phyloP scores from a whole-genome alignment of 345 rosid genomes.

The Moringa oleifera region DNA sequence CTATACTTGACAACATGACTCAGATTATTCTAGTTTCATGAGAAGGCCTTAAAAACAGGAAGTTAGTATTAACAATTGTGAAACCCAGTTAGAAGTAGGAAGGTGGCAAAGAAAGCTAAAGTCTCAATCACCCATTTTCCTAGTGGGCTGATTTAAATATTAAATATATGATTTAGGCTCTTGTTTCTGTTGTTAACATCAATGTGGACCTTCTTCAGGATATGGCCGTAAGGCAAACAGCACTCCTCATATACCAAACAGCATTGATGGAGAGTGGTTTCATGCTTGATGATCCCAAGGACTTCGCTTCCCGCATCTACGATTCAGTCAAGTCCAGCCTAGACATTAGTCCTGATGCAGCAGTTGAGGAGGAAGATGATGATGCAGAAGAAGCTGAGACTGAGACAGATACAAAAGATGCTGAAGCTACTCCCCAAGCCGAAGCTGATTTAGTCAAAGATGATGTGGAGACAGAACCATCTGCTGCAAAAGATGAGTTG shows the following conservation, averaged over 20 bases:
- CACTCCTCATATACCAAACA: constrained; percentile 85
- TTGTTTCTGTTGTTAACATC: not conserved
- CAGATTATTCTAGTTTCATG: no score
- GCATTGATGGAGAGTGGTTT: constrained; percentile 98
- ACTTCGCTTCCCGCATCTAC: constrained; percentile 77
- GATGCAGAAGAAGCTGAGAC: constrained; percentile 52
- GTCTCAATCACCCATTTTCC: no score
- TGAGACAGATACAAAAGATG: constrained; percentile 12
- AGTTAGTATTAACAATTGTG: no score
- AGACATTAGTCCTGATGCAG: constrained; percentile 67
- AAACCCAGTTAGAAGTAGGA: no score
- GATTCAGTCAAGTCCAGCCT: constrained; percentile 71
- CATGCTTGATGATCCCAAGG: constrained; percentile 67
- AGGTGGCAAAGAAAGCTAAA: no score
- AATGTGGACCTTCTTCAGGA: constrained; percentile 41
- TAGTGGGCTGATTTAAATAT: not conserved
- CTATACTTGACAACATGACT: no score
- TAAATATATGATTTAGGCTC: not conserved
- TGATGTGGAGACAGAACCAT: constrained; percentile 28
- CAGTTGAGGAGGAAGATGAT: constrained; percentile 72
- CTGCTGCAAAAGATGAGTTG: constrained; percentile 45
- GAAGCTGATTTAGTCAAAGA: no score
- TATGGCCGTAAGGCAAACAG: constrained; percentile 65
- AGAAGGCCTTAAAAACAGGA: no score
- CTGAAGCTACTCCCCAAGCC: no score